A percentile compares a stretch with the other conserved stretches of the same genome.
Evolutionary conservation across 2,329 filamentous ascomycete genomes (phyloP).

Genomic region (Fusarium sp.): DNA sequence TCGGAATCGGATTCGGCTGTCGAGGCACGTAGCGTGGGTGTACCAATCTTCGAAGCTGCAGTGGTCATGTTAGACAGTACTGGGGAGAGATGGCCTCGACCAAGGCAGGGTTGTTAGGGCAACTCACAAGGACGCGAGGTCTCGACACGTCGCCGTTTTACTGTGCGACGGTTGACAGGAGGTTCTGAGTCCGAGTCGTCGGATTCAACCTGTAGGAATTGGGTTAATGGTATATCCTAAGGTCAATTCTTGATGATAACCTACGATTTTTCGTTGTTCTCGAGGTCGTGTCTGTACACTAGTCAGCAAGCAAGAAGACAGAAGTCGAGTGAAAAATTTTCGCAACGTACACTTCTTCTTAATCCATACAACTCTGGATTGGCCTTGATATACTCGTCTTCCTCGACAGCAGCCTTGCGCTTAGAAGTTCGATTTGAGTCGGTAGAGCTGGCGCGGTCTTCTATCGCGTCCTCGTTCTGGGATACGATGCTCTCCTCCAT

Average conservation of each 20-base stretch:
- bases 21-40: slow-evolving; percentile 66
- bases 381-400: slow-evolving; percentile 86
- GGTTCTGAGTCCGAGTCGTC: slow-evolving; percentile 79
- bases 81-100: neutral
- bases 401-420: slow-evolving; percentile 76
- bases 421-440: slow-evolving; percentile 78
- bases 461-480: slow-evolving; percentile 61
- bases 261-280: slow-evolving; percentile 69
- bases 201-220: slow-evolving; percentile 59
- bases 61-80: slow-evolving; percentile 30
- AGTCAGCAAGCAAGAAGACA: slow-evolving; percentile 50
- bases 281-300: slow-evolving; percentile 64
- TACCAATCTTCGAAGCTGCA: slow-evolving; percentile 70
- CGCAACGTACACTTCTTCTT: slow-evolving; percentile 83
- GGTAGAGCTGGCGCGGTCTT: slow-evolving; percentile 75
- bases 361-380: slow-evolving; percentile 97
- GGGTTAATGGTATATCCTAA: slow-evolving; percentile 25
- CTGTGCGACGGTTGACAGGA: slow-evolving; percentile 67
- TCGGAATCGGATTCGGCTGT: slow-evolving; percentile 74
- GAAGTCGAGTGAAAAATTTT: slow-evolving; percentile 39
- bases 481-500: slow-evolving; percentile 69
- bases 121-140: slow-evolving; percentile 72
- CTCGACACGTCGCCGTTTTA: slow-evolving; percentile 77
- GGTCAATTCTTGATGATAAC: slow-evolving; percentile 43
- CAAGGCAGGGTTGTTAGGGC: slow-evolving; percentile 1